Conservation (phyloP, 2,329 filamentous ascomycete genomes). For the Malbranchea zuffiana region DNA sequence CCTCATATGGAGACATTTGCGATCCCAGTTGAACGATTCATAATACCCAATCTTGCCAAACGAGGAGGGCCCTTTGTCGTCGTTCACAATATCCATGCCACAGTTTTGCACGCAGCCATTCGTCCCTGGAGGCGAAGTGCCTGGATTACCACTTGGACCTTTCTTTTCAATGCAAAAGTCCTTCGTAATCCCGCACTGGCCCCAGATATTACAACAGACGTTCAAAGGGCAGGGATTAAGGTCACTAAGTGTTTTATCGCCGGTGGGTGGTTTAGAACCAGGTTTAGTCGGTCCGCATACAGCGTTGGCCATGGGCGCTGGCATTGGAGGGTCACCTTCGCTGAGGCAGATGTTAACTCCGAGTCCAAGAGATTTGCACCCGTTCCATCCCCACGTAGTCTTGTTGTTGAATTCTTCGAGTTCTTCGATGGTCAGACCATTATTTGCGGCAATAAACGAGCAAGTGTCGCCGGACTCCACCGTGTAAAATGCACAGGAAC, state of each 20-base stretch:
- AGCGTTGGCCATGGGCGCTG: slow-evolving; percentile 27
- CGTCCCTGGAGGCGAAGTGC: slow-evolving; percentile 24
- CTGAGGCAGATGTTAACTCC: slow-evolving; percentile 33
- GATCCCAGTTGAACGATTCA: slow-evolving; percentile 21
- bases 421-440: slow-evolving; percentile 22
- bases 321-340: slow-evolving; percentile 33
- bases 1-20: slow-evolving; percentile 24
- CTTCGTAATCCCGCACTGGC: slow-evolving; percentile 34
- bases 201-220: slow-evolving; percentile 31
- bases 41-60: slow-evolving; percentile 23
- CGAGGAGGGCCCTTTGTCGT: slow-evolving; percentile 16
- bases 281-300: slow-evolving; percentile 39
- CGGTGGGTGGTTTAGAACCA: slow-evolving; percentile 27
- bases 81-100: slow-evolving; percentile 7
- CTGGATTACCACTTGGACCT: slow-evolving; percentile 24
- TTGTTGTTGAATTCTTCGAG: slow-evolving; percentile 34
- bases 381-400: slow-evolving; percentile 38
- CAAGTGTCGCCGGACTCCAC: slow-evolving; percentile 30
- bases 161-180: slow-evolving; percentile 34
- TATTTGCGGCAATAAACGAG: slow-evolving; percentile 30
- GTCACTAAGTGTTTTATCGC: slow-evolving; percentile 24
- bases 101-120: slow-evolving; percentile 31
- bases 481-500: slow-evolving; percentile 26
- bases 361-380: slow-evolving; percentile 28
- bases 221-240: slow-evolving; percentile 40